Base-by-base conservation (phyloP, 2,329 filamentous ascomycete species). In the Sporothrix dimorphospora region DNA sequence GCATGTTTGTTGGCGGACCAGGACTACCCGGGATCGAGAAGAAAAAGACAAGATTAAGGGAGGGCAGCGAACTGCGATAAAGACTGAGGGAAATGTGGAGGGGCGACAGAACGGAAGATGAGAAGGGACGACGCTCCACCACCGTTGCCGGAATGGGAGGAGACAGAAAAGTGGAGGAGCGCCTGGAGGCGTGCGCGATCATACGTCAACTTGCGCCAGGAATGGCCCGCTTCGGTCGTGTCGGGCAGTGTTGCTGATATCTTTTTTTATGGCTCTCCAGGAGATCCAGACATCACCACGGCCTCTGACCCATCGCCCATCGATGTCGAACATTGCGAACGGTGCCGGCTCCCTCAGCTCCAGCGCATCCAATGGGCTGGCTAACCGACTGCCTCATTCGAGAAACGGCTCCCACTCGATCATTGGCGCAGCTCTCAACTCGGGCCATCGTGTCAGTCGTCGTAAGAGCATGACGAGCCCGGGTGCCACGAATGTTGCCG, bases 381-480 rank as follows among this genome's bases (percentile, higher is more conserved):
- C 83, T 69, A 81, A 80, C 76, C 90, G 90, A 76, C 87, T 89
- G 79, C 83, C 88, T 75, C 89, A 92, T 82, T 88, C 89, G 75
- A 91, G 94, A 79, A 90, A 89, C 77, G 93, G 94, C 84, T 93
- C 93, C 67, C 92, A 96, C 81, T 95, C 93, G 72, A 86, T 94
- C 77, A 91, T 94, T 71, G 88, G 92, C 73, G 72, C 73, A 2
- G 71, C 74, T 72, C 88, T 94, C 79, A 95, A 94, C 84, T 84
- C 90, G 77, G 91, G 89, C 81, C 92, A 97, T 82, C 92, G 96
- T 77, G 90, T 98, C 76, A 94, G 93, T 77, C 93, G 95, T 78
- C 90, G 96, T 78, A 98, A 98, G 88, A 98, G 94, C 83, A 94
- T 97, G 79, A 94, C 93, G 74, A 91, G 90, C 75, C 88, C 91